Evolutionary conservation across 2,329 filamentous ascomycete genomes (phyloP), one percentile per base, ranked within the genome.

Genomic region (Grosmannia serpens): DNA sequence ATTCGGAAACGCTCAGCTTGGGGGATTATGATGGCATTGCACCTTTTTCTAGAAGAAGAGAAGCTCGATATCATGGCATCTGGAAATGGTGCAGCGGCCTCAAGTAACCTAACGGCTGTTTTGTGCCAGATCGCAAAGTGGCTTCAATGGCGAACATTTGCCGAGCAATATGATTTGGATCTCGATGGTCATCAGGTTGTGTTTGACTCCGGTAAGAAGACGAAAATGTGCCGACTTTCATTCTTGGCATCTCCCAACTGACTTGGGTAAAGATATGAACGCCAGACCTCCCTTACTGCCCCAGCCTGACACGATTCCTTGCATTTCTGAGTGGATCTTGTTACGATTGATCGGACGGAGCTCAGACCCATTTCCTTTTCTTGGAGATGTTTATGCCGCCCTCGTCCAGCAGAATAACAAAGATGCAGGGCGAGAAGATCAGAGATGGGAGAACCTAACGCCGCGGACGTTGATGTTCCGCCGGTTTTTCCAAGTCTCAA

Each of bases 11-110:
- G 77, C 66, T 73, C 84, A 58, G 78, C 87, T 38, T 74, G 86
- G 68, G 81, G 88, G 66, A 77, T 88, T 56, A 80, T 92, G 44
- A 75, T 95, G 63, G 87, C 83, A 1, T 75, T 99, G 15, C 94
- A 99, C 72, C 76, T 97, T 3, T 75, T 95, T n/a, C 80, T 88
- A 0, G 92, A 99, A 69, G 94, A 99, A 69, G 80, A 88, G 62
- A 97, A 95, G 68, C 79, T 99, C 1, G 83, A 89, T 61, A 80
- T 85, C 5, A 75, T 77, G 62, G 70, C 71, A 0, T 72, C 76
- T 0, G 76, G 78, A 55, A 72, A 73, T 46, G 63, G 66, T 2
- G 75, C 75, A 4, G 73, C 75, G 0, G 74, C 77, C 0, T 71
- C 74, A 29, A 69, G 71, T 11, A 76, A 81, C 53, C 66, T 97